Conservation (phyloP, 2,329 filamentous ascomycete species). For the Phialophora tarda region DNA sequence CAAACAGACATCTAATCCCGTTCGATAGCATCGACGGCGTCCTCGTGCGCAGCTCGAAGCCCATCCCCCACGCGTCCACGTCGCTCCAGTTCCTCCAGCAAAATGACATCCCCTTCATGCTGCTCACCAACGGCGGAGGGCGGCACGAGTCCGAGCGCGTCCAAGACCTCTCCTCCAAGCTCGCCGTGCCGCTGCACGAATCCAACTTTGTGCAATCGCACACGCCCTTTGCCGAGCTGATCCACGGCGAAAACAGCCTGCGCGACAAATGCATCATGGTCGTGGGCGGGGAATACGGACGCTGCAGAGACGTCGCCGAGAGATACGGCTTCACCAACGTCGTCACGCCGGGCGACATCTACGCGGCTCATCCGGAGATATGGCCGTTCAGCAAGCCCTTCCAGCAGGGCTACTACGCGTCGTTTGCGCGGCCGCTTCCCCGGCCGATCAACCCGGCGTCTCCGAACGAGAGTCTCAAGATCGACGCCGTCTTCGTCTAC, state of each 20-base stretch:
- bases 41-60: conserved; percentile 79
- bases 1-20: conserved; percentile 18
- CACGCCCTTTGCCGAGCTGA: conserved; percentile 80
- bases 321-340: conserved; percentile 79
- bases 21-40: conserved; percentile 82
- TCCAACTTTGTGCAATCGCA: conserved; percentile 86
- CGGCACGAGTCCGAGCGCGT: conserved; percentile 78
- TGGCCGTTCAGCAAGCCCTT: conserved; percentile 82
- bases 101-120: conserved; percentile 84
- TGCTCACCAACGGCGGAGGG: conserved; percentile 94
- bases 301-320: conserved; percentile 75
- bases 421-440: conserved; percentile 47
- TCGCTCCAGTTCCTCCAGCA: conserved; percentile 74
- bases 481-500: conserved; percentile 91
- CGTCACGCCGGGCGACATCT: conserved; percentile 83
- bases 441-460: conserved; percentile 50
- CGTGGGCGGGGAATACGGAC: conserved; percentile 70
- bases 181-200: conserved; percentile 66
- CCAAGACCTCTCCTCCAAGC: conserved; percentile 68
- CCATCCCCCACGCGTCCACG: conserved; percentile 77
- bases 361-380: conserved; percentile 72
- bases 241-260: conserved; percentile 60
- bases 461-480: conserved; percentile 63
- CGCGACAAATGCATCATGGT: conserved; percentile 73
- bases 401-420: conserved; percentile 63